phyloP scores from a whole-genome alignment of 2,329 filamentous ascomycete species.

The Colletotrichum camelliae region DNA sequence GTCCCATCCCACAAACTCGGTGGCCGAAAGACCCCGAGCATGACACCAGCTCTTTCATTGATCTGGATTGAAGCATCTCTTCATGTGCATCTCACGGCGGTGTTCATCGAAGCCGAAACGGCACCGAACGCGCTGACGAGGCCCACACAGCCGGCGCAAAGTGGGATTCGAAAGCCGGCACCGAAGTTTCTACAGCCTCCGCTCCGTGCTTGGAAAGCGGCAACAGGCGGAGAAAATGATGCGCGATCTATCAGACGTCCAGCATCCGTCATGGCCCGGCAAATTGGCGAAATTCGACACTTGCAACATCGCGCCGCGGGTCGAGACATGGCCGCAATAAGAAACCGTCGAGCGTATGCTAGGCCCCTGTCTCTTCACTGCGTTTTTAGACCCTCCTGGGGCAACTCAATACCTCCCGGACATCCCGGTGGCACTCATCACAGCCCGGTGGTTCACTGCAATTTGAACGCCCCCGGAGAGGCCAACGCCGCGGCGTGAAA shows the following conservation, averaged over 20 bases:
- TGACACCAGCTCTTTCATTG: rapidly evolving
- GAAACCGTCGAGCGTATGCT: too few relatives aligned
- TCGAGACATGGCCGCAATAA: too few relatives aligned
- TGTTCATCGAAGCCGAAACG: not conserved
- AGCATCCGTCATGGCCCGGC: too few relatives aligned
- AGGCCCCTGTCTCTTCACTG: too few relatives aligned
- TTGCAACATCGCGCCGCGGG: too few relatives aligned
- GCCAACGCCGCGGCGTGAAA: too few relatives aligned
- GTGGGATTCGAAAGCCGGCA: not conserved
- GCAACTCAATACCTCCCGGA: rapidly evolving
- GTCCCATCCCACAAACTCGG: not conserved
- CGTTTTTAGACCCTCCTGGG: not conserved
- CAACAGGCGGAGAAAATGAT: not conserved
- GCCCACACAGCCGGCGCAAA: not conserved
- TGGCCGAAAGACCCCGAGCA: not conserved
- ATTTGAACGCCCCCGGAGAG: not conserved
- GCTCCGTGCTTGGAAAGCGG: not conserved
- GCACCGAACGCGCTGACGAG: not conserved
- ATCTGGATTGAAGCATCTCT: not conserved
- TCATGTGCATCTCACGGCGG: not conserved
- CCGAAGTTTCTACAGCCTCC: not conserved
- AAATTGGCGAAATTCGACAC: too few relatives aligned
- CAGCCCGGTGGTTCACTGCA: too few relatives aligned
- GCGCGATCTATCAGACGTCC: not conserved
- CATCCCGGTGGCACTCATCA: too few relatives aligned